Base-by-base conservation (phyloP, 495 filamentous ascomycete genomes). In the Sphaerosporella brunnea region DNA sequence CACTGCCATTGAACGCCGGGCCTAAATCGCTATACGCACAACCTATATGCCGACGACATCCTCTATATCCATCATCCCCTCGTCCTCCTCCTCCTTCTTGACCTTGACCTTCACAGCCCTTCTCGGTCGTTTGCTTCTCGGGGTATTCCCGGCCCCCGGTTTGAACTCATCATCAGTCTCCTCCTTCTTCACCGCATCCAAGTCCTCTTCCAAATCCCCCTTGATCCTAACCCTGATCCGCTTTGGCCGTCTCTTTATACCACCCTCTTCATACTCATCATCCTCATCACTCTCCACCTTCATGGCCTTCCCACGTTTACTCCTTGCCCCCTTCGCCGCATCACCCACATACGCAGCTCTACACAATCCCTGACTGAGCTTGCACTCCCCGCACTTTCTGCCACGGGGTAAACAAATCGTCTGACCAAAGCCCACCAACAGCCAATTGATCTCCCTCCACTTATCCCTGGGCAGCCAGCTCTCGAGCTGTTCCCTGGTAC, bases 401-500 rank as follows among this genome's bases (percentile, higher is more conserved):
- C 80, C 81, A 1, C 92, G 77, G 1, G 87, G 84, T 51, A 84
- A 61, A 64, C 90, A 94, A 3, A 87, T 76, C 7, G 78, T 80
- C 45, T 61, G 88, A 2, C 88, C 88, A 50, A 94, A 72, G 0
- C 88, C 88, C 36, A 96, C 88, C 41, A 96, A 69, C 62, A 95
- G 63, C 65, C 81, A 78, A 60, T 95, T 95, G 58, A 95, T 93
- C 64, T 92, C 85, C 64, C 85, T 83, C 88, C 90, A 94, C 58
- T 74, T 76, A 19, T 94, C 85, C 51, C 64, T 69, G 5, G 88
- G 87, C 51, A 95, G 64, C 86, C 88, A 96, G 0, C 68, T 67
- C 69, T 96, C 72, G 49, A 97, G 63, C 26, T 78, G 74, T 32
- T 66, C 58, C 26, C 90, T 71, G 23, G 90, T 95, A 55, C 85